Evolutionary conservation across 2,329 filamentous ascomycete genomes (phyloP), one percentile per base, ranked within the genome.

Genomic region (Epichloe aotearoae): DNA sequence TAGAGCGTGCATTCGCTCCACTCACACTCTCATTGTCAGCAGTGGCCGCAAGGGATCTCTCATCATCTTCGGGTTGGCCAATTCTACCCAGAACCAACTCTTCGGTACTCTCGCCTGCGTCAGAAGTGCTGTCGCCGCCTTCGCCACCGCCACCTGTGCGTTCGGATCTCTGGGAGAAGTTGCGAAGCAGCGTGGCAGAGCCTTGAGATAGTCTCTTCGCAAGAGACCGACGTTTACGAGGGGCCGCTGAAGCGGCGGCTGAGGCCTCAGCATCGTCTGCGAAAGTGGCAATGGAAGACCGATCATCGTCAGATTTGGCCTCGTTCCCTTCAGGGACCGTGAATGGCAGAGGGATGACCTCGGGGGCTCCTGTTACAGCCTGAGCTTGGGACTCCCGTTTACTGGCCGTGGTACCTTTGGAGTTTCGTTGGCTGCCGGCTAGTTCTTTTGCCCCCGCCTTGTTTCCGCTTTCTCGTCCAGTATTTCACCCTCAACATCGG

Each of bases 221-320:
- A 17, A 73, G 55, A 3, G 73, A 72, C 14, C 61, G 59, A 38
- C 36, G 38, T 20, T 49, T 52, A 20, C 66, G 64, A 49, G 62
- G 51, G 43, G 56, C 46, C 50, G 57, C 45, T 55, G 62, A 42
- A 49, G 53, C 38, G 10, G 50, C 49, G 10, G 50, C 49, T 20
- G 65, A 30, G 26, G 7, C 59, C n/a, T 74, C 73, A 11, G 74
- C 73, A 30, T 82, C 74, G 51, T 84, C 82, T 15, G 83, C 82
- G 58, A 84, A 75, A 0, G 85, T 85, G 3, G 83, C 86, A 19
- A 86, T 72, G 2, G 86, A 86, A 2, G 83, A 88, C 30, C 74
- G 68, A 19, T 76, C 73, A 15, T 73, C 72, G 5, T 76, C 69
- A 2, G 62, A 60, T 12, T 54, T 39, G 23, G 67, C 62, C 4